Base-by-base conservation (phyloP, 116 monocot genomes). In the Cymodocea nodosa region DNA sequence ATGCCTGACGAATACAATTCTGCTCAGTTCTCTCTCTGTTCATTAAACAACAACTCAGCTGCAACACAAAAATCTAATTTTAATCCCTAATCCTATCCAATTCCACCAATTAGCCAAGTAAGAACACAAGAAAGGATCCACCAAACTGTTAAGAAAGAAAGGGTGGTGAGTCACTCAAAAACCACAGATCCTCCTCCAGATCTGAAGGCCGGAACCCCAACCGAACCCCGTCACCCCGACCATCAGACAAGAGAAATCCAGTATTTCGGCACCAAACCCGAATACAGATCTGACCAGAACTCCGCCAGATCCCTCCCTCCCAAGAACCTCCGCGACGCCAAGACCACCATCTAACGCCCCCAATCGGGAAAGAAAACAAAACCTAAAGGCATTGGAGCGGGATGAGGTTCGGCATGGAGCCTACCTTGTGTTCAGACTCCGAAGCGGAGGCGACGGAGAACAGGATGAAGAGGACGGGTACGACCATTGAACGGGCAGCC, bases 381-480 rank as follows among this genome's bases (percentile, higher is more conserved):
- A 44, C 44, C 9, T 12, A 44, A 44, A 7, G 50, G 8, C 1
- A 56, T 37, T 4, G 35, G 35, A 58, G 58, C 25, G n/a, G 22
- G 22, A 18, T n/a, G 17, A 20, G 54, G 20, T 15, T 17, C 7
- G 24, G 13, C 4, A 14, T 14, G 14, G 12, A 23, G 22, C 39
- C 7, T 44, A 75, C 75, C 75, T 75, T 75, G 75, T 75, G 75
- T 49, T 75, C 75, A 62, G 60, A 75, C 22, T 75, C 75, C 13
- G 69, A 68, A 4, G 75, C 69, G 24, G 44, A 62, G 15, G 30
- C 75, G 30, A 58, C 15, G 60, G 39, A 48, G 23, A 51, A 6
- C 51, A 74, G 66, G 65, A 65, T 25, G 16, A 19, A 6, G 62
- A 75, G 0, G 18, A 75, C 44, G 62, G 39, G 40, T 62, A 44